Evolutionary conservation across 805 yeast species (phyloP).

Genomic region (Diddensiella santjacobensis): DNA sequence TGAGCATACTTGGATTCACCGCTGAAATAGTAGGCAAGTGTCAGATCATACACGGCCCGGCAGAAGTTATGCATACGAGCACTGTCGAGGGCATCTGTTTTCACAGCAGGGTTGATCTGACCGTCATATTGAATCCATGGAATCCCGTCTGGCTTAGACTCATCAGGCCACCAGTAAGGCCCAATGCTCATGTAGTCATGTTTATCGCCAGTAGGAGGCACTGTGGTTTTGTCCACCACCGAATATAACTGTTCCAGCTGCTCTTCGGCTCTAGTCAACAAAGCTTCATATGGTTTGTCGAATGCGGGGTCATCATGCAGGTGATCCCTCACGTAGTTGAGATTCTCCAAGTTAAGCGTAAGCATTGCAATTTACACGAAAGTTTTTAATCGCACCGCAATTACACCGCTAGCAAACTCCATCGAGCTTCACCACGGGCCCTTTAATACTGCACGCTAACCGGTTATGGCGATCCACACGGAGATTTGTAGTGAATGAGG

Average conservation of each 20-base stretch:
- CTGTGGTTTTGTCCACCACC: conserved; percentile 3
- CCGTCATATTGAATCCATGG: conserved; percentile 5
- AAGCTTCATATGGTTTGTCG: background rate
- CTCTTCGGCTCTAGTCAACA: background rate
- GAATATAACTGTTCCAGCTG: background rate
- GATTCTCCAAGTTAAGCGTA: too few relatives aligned
- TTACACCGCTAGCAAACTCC: too few relatives aligned
- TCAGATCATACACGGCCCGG: conserved; percentile 1
- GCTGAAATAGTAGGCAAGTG: conserved; percentile 4
- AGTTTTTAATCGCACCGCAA: too few relatives aligned
- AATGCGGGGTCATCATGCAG: background rate
- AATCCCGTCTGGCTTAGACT: conserved; percentile 3
- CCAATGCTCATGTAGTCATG: conserved; percentile 7
- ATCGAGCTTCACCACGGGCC: too few relatives aligned
- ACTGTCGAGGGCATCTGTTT: background rate
- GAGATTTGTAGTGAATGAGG: too few relatives aligned
- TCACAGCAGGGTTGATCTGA: conserved; percentile 1
- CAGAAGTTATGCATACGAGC: conserved; percentile 6
- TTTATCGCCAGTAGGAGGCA: conserved; percentile 5
- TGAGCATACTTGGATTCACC: background rate
- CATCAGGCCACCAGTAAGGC: conserved; percentile 8
- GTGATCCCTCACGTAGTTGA: too few relatives aligned
- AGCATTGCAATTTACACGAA: too few relatives aligned
- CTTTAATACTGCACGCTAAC: too few relatives aligned
- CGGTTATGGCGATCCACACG: too few relatives aligned